Conservation (phyloP, 2,329 filamentous ascomycete species). For the Paramyrothecium sp. region DNA sequence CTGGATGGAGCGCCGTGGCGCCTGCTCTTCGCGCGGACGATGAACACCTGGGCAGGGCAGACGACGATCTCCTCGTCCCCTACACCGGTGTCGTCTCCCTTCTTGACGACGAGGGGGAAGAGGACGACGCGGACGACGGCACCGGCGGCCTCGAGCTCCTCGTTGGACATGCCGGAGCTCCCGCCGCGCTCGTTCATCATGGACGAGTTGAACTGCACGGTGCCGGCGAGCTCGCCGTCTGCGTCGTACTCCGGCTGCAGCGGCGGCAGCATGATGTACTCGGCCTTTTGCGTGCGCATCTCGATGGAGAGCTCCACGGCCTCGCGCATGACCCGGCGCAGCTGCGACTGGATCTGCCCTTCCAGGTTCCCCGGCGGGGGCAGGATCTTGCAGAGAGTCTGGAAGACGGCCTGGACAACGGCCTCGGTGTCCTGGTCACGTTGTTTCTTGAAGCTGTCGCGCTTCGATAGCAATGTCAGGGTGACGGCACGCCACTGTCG, state of each 20-base stretch:
- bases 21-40: slow-evolving; percentile 53
- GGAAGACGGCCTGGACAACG: slow-evolving; percentile 83
- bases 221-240: slow-evolving; percentile 83
- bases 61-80: slow-evolving; percentile 96
- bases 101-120: slow-evolving; percentile 95
- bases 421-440: slow-evolving; percentile 89
- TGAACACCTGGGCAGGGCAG: slow-evolving; percentile 88
- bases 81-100: slow-evolving; percentile 81
- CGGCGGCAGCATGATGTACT: slow-evolving; percentile 98
- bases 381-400: slow-evolving; percentile 78
- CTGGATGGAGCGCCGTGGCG: slow-evolving; percentile 46
- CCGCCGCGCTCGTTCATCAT: slow-evolving; percentile 93
- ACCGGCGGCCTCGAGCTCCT: slow-evolving; percentile 73
- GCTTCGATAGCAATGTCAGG: slow-evolving; percentile 79
- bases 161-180: slow-evolving; percentile 58
- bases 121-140: slow-evolving; percentile 87
- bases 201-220: slow-evolving; percentile 86
- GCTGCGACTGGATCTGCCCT: slow-evolving; percentile 75
- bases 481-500: slow-evolving; percentile 97
- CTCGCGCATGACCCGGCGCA: slow-evolving; percentile 82
- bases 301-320: slow-evolving; percentile 91
- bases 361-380: slow-evolving; percentile 83
- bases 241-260: slow-evolving; percentile 92
- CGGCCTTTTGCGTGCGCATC: slow-evolving; percentile 94
- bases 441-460: slow-evolving; percentile 77